These are phyloP conservation scores for Geotrichum ghanense DNA, from an alignment of 805 yeast species.

Conservation along the genomic window DNA sequence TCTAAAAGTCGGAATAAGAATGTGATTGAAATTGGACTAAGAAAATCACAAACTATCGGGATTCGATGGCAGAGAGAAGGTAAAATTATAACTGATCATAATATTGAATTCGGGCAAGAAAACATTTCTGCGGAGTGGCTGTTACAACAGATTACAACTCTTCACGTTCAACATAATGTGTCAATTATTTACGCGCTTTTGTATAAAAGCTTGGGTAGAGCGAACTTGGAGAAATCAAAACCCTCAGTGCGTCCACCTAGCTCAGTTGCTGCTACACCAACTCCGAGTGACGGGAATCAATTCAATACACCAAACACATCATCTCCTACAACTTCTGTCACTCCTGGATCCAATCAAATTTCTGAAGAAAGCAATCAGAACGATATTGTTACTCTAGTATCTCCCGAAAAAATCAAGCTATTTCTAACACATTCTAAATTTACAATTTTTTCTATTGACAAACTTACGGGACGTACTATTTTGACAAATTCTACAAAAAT, in stretches of 20 bases:
- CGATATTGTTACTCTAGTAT: constrained; percentile 1
- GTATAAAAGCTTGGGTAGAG: constrained; percentile 4
- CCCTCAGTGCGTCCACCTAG: background rate
- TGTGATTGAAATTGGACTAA: constrained; percentile 50
- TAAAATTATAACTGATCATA: constrained; percentile 23
- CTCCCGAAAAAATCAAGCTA: constrained; percentile 12
- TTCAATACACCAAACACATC: background rate
- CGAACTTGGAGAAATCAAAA: background rate
- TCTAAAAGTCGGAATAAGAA: constrained; percentile 28
- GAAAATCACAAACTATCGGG: constrained; percentile 33
- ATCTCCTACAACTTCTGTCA: background rate
- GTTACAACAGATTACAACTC: constrained; percentile 29
- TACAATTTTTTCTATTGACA: constrained; percentile 16
- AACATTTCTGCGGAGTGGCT: constrained; percentile 27
- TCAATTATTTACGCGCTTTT: constrained; percentile 16
- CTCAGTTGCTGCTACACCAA: background rate
- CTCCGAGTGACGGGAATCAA: background rate
- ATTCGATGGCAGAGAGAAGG: constrained; percentile 59
- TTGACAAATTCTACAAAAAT: constrained; percentile 33
- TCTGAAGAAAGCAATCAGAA: background rate
- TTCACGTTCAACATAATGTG: constrained; percentile 31
- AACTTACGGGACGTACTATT: constrained; percentile 15
- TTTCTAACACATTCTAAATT: constrained; percentile 12
- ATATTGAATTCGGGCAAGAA: constrained; percentile 24
- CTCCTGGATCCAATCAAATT: background rate